A percentile compares a stretch with the other conserved stretches of the same genome.
Conservation (phyloP, 306 rosid genomes). For the Vigna reflexopilosa region DNA sequence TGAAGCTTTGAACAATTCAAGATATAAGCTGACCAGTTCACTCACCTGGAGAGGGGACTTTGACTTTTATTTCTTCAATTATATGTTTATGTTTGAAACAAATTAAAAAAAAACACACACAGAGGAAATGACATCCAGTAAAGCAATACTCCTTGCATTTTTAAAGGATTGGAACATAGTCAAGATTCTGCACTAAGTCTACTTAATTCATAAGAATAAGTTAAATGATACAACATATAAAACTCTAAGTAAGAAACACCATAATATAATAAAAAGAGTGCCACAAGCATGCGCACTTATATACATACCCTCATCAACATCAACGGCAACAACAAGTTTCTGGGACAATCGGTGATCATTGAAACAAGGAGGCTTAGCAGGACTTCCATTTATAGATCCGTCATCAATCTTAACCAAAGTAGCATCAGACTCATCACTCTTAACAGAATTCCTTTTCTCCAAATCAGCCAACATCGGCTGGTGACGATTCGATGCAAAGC, state of each 20-base stretch:
- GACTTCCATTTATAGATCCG: slow-evolving; percentile 45
- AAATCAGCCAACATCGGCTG: slow-evolving; percentile 47
- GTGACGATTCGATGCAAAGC: slow-evolving; percentile 45
- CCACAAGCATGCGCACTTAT: slow-evolving; percentile 1
- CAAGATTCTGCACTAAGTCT: slow-evolving; percentile 29
- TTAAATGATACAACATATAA: not conserved
- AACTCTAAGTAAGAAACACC: not conserved
- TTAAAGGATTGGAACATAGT: slow-evolving; percentile 25
- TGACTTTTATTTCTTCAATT: slow-evolving; percentile 1
- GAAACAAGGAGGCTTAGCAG: slow-evolving; percentile 47
- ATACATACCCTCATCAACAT: slow-evolving; percentile 87
- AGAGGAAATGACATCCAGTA: not conserved
- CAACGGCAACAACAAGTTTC: slow-evolving; percentile 83
- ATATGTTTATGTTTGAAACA: slow-evolving; percentile 18
- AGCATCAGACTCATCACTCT: slow-evolving; percentile 37
- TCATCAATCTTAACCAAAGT: slow-evolving; percentile 13
- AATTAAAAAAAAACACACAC: not conserved
- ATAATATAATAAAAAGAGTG: not conserved
- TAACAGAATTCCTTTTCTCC: slow-evolving; percentile 40
- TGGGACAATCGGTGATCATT: slow-evolving; percentile 51
- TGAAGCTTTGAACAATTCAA: not conserved
- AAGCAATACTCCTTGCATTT: slow-evolving; percentile 22
- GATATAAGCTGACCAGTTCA: slow-evolving; percentile 14
- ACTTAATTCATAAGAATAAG: slow-evolving; percentile 1
- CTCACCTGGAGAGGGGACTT: not conserved